A percentile compares a stretch with the other conserved stretches of the same genome.
phyloP scores from a whole-genome alignment of 108 stramenopile species.

The Aureococcus anophagefferens region DNA sequence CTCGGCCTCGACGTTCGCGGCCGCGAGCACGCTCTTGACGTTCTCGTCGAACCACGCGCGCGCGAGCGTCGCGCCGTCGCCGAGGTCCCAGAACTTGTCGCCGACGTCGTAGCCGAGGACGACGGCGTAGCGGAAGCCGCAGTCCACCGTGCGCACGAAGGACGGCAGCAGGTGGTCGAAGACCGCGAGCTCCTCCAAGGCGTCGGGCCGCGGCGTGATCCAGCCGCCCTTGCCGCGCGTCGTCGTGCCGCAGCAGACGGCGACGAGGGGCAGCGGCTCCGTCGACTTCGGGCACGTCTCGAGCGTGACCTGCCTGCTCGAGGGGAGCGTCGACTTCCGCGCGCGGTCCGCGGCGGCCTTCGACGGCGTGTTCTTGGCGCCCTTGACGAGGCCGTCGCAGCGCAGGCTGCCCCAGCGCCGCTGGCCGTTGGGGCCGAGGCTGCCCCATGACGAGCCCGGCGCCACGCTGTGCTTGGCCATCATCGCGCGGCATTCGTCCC shows the following conservation, averaged over 20 bases:
- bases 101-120: slow-evolving; percentile 42
- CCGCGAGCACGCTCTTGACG: slow-evolving; percentile 18
- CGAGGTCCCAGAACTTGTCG: slow-evolving; percentile 33
- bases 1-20: slow-evolving; percentile 14
- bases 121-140: slow-evolving; percentile 33
- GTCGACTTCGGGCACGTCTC: background rate
- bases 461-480: background rate
- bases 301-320: too few relatives aligned
- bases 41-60: slow-evolving; percentile 26
- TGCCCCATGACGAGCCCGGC: background rate
- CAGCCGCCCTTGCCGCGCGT: background rate
- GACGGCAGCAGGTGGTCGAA: slow-evolving; percentile 34
- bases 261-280: background rate
- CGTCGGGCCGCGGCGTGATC: slow-evolving; percentile 4
- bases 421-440: background rate
- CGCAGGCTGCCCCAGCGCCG: background rate
- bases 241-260: background rate
- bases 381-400: background rate
- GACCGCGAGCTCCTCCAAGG: slow-evolving; percentile 8
- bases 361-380: background rate
- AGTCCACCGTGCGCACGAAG: slow-evolving; percentile 32
- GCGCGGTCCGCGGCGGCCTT: too few relatives aligned
- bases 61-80: background rate
- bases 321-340: too few relatives aligned
- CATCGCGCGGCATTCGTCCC: too few relatives aligned